Base-by-base conservation (phyloP, 352 stramenopile species). In the Phytopythium helicoides region DNA sequence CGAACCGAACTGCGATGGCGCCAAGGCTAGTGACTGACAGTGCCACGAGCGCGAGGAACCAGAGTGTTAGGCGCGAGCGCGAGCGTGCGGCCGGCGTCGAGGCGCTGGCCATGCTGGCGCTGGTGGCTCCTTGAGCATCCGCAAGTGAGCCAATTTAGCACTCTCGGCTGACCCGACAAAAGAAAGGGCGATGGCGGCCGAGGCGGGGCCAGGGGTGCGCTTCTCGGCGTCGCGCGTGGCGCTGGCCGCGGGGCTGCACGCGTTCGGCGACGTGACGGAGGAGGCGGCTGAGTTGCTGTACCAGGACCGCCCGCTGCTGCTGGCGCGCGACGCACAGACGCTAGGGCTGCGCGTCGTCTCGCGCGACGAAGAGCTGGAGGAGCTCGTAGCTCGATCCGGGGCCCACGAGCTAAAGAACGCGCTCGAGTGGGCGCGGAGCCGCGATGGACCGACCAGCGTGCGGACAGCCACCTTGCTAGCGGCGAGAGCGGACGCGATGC, bases 221-320 rank as follows among this genome's bases (percentile, higher is more conserved):
- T 77, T 86, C 40, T 81, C 80, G 31, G 82, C 82, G 41, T 91
- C 80, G 25, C 87, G 85, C 42, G 73, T 93, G 39, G 82, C 82
- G 42, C 65, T 78, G 7, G 62, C 88, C 25, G 66, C 81, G 28
- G 80, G 82, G 28, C 66, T 93, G 34, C 82, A 92, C 52, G 82
- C 87, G 58, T 92, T 77, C 47, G 77, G 74, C 1, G 71, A 90
- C 49, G 45, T 76, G 3, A 47, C 62, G 1, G 79, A 88, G 33
- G 69, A 76, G 38, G 62, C 78, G 12, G 34, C 76, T 2, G 73
- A 81, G 64, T 67, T 78, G 10, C 22, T 92, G 48, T 92, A 90
- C 35, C 82, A 89, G 39, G 62, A 88, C 57, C 72, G 68, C 36
- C 75, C 78, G 10, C 63, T 82, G 31, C 54, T 87, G 18, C 54